Evolutionary conservation across 129 eudicot genomes (phyloP), one percentile per base, ranked within the genome.

Genomic region (Gnaphalium uliginosum): DNA sequence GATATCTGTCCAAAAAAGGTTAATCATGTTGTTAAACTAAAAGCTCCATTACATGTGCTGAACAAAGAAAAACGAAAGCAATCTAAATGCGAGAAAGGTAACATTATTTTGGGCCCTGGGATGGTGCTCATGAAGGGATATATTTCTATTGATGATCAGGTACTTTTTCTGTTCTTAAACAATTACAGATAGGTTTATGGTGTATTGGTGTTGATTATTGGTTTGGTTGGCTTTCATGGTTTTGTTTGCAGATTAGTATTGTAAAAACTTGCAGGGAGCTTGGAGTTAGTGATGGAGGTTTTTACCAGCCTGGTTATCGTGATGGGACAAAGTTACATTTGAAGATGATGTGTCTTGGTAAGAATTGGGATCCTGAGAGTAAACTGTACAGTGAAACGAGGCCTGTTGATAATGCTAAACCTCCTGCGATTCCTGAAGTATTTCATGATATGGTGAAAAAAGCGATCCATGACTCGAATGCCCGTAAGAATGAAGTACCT

Each of bases 271-370:
- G 97, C 71, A 81, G 92, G 75, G 80, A 74, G 15, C 84, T 90
- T 72, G 97, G 97, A 39, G 22, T 69, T 63, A 84, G 92, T 15
- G 32, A 77, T 51, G 96, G 89, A 63, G 98, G 98, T 46, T 94
- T 90, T 50, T 94, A 90, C 71, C 89, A 89, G 72, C 97, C 98
- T 15, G 77, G 87, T 26, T 90, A 81, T 13, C 72, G 78, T 54
- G 81, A 83, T 50, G 93, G 93, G 74, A 90, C 82, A 8, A 84
- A 64, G 41, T 51, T 90, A 66, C 83, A 85, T 51, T 74, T 90
- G 78, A 84, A 81, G 65, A 88, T 90, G 97, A 89, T 90, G 97
- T 94, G 96, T 74, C 87, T 94, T n/a, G 98, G 97, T 71, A 86
- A 79, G 76, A 82, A 90, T 73, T 94, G 98, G 98, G 96, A 94